A percentile compares a stretch with the other conserved stretches of the same genome.
Conservation (phyloP, 495 filamentous ascomycete genomes). For the Penicillium crystallinum region DNA sequence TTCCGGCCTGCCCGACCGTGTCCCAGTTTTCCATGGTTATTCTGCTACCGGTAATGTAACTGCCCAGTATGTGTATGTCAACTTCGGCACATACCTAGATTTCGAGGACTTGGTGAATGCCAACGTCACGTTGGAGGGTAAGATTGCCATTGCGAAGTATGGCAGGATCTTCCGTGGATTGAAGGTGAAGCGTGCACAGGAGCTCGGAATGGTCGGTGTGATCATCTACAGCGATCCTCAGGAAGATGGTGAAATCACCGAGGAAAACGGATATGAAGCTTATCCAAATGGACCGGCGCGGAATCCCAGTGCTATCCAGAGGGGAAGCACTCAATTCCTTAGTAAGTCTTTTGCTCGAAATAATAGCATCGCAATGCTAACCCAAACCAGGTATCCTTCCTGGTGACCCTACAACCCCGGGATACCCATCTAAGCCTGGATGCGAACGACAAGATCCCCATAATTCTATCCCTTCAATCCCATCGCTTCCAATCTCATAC, state of each 20-base stretch:
- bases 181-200: constrained; percentile 89
- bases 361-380: background rate
- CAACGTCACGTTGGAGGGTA: constrained; percentile 71
- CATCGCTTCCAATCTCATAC: constrained; percentile 90
- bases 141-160: constrained; percentile 84
- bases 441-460: constrained; percentile 70
- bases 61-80: constrained; percentile 75
- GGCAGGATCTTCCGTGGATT: constrained; percentile 82
- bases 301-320: constrained; percentile 82
- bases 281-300: constrained; percentile 88
- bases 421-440: constrained; percentile 89
- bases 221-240: constrained; percentile 87
- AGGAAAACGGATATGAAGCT: constrained; percentile 69
- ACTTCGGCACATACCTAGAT: constrained; percentile 81
- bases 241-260: constrained; percentile 76
- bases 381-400: constrained; percentile 50
- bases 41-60: constrained; percentile 89
- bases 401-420: constrained; percentile 79
- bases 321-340: constrained; percentile 84
- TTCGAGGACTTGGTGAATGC: constrained; percentile 77
- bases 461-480: constrained; percentile 70
- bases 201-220: constrained; percentile 84
- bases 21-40: constrained; percentile 95
- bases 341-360: constrained; percentile 38
- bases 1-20: constrained; percentile 60